Conservation (phyloP, 2,329 filamentous ascomycete species). For the Podosphaera leucotricha region DNA sequence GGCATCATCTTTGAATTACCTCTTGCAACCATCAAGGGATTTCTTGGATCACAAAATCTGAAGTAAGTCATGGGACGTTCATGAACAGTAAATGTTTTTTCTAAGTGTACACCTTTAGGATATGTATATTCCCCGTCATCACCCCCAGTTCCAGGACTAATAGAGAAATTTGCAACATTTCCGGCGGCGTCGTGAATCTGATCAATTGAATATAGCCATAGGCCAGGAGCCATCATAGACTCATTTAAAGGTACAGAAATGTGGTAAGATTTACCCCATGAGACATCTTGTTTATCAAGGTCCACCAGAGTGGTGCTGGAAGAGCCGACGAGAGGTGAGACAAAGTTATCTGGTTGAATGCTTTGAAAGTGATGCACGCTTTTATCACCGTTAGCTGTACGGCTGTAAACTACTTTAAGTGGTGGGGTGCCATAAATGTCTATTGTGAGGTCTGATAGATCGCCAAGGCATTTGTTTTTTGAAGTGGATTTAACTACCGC, state of each 20-base stretch:
- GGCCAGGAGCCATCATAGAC: conserved; percentile 53
- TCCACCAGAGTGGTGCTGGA: conserved; percentile 32
- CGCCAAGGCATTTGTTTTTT: conserved; percentile 54
- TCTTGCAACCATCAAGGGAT: conserved; percentile 62
- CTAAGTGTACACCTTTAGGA: conserved; percentile 35
- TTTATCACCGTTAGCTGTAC: conserved; percentile 62
- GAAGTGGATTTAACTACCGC: conserved; percentile 45
- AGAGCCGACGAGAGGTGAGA: conserved; percentile 49
- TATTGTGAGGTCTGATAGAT: conserved; percentile 65
- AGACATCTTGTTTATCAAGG: conserved; percentile 38
- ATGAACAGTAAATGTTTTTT: conserved; percentile 63
- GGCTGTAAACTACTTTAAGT: conserved; percentile 77
- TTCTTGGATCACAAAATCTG: conserved; percentile 51
- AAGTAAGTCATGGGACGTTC: conserved; percentile 59
- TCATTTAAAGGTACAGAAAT: conserved; percentile 76
- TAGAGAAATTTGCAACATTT: conserved; percentile 57
- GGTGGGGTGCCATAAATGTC: conserved; percentile 77
- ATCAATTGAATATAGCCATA: conserved; percentile 77
- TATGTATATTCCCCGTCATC: conserved; percentile 44
- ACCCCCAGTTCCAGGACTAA: conserved; percentile 17
- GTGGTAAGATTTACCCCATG: conserved; percentile 56
- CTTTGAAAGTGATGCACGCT: conserved; percentile 79
- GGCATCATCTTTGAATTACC: conserved; percentile 46
- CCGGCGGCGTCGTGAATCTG: conserved; percentile 81
- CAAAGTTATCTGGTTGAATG: conserved; percentile 69